Conservation (phyloP, 148 eudicot species). For the Nepenthes gracilis region DNA sequence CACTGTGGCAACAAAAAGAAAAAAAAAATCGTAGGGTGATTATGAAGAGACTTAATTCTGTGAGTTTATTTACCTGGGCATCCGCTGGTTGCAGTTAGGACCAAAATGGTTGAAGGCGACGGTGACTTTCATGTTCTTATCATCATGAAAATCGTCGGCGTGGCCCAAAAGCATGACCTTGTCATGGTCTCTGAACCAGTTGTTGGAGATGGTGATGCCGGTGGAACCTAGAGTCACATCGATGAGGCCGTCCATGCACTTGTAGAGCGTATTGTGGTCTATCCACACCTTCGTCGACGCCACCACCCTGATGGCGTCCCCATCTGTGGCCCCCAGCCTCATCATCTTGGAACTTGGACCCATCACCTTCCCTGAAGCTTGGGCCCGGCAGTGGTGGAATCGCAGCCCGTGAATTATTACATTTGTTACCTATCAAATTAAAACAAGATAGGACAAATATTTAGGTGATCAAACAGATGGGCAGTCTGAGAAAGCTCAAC, state of each 20-base stretch:
- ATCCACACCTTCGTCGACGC: constrained; percentile 64
- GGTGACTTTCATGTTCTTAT: constrained; percentile 74
- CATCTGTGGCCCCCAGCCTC: constrained; percentile 34
- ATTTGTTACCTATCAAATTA: constrained; percentile 29
- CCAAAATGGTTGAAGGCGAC: constrained; percentile 76
- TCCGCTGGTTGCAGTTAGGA: constrained; percentile 69
- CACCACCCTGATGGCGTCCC: constrained; percentile 59
- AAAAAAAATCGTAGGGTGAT: too few species aligned
- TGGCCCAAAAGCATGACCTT: constrained; percentile 89
- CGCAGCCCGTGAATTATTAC: constrained; percentile 76
- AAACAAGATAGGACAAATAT: neutral
- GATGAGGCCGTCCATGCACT: constrained; percentile 56
- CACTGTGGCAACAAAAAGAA: too few species aligned
- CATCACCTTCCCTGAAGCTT: constrained; percentile 37
- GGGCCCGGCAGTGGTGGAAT: constrained; percentile 48
- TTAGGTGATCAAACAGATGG: neutral
- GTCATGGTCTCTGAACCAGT: constrained; percentile 66
- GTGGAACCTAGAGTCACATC: constrained; percentile 79
- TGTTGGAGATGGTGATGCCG: constrained; percentile 69
- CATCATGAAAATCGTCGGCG: constrained; percentile 49
- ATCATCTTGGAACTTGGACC: constrained; percentile 31
- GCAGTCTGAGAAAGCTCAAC: too few species aligned
- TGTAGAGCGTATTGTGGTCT: constrained; percentile 69
- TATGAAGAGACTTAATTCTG: too few species aligned
- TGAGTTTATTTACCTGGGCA: constrained; percentile 50